Evolutionary conservation across 192 early-diverging fungal genomes (phyloP), one percentile per base, ranked within the genome.

Genomic region (Piromyces finnis): DNA sequence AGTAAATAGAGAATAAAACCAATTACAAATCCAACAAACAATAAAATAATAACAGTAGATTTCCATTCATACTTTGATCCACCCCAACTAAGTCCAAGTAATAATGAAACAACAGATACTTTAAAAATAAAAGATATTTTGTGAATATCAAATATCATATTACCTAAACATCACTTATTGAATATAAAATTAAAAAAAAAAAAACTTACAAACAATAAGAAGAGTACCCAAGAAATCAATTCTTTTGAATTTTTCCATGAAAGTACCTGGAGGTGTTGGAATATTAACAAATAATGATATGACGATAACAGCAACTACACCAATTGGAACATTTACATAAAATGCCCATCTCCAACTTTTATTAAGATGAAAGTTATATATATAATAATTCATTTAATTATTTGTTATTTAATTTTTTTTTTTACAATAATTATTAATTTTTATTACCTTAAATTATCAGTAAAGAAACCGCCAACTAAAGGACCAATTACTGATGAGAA

Each of bases 391-490:
- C n/a, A n/a, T n/a, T n/a, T n/a, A n/a, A n/a, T 51, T 22, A 1
- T 51, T 15, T 51, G 4, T 51, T 51, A 5, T 51, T 51, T 51
- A 22, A 15, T 51, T 22, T 51, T 51, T 51, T 22, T 22, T 5
- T 5, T 51, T 5, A 15, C 14, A 22, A 51, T 22, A 51, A 13
- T 39, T 39, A 16, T 16, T 39, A 16, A 12, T 39, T 16, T 12
- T 12, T 37, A 5, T 89, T 90, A 92, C 29, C 83, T 87, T 18
- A 88, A 80, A 78, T 83, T 80, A 41, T 98, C 91, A 29, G 92
- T 92, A 77, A 98, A 93, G 12, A 91, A 83, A 32, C 97, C 97
- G 79, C 97, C 97, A 16, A 95, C 79, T 15, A 96, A 85, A 0
- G 97, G 95, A 3, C 94, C 97, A n/a, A 95, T 81, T 5, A 94